Evolutionary conservation across 371 early-diverging fungal species (phyloP), one percentile per base, ranked within the genome.

Genomic region (Neoconidiobolus thromboides): DNA sequence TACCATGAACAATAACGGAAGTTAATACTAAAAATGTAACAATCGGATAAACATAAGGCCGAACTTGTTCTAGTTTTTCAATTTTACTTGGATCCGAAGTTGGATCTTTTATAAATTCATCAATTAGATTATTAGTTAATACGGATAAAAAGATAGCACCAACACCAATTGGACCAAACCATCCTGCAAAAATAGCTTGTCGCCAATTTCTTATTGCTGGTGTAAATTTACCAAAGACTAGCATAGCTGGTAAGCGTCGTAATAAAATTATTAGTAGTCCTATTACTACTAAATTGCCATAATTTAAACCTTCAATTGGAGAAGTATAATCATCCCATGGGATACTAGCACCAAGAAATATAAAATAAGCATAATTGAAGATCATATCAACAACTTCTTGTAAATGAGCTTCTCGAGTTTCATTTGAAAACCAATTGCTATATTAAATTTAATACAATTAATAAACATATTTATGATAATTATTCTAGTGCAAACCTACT

Each of bases 141-240:
- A 72, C 72, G 2, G 82, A 71, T 58, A 84, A 81, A 63, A 79
- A 96, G 1, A 96, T 71, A 0, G 97, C 95, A 14, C 85, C 82
- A 14, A 83, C 85, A 9, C 97, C 97, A 55, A 97, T 86, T 0
- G 98, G 98, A 2, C 96, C 98, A 67, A 94, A 96, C 91, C 92
- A 96, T 0, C 98, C 98, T 37, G 88, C 84, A 69, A 95, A 95
- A 1, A 91, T 65, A 0, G 89, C 91, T 67, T 96, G 93, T 40
- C 82, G 78, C 55, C 72, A 79, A 0, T 73, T 86, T 39, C 76
- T 71, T 44, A 96, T 64, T 1, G 86, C 82, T 0, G 87, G 86
- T 54, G 94, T 83, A 1, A 75, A 67, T 5, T 73, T 72, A 43
- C 83, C 78, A 41, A 88, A 63, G 0, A 76, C 63, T 43, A 90